Evolutionary conservation across 768 basidiomycete species (phyloP), one percentile per base, ranked within the genome.

Genomic region (Filobasidium wieringae): DNA sequence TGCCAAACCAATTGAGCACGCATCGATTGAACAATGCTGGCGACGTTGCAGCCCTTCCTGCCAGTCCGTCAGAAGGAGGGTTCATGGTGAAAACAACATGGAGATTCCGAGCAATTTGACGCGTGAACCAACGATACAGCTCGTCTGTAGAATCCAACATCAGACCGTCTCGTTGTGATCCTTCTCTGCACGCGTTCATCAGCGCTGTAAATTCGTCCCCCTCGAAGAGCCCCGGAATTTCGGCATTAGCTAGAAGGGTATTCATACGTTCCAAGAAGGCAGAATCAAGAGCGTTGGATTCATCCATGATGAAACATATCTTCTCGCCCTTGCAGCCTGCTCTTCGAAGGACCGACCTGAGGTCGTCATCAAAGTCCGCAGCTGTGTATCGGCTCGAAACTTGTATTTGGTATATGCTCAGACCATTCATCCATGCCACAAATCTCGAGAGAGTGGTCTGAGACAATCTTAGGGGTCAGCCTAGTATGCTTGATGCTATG

Each of bases 51-150:
- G 91, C 95, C 49, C 91, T 81, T 19, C 90, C 92, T 7, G 91
- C 93, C 17, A 99, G 80, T 27, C 93, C 95, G 57, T 93, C 91
- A 66, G 90, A 84, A 0, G 92, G 93, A 40, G 91, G 95, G 65
- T 96, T 97, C 93, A 97, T 97, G 17, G 93, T 97, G 77, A 97
- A 99, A 8, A 97, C 95, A 32, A 97, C 93, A 66, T 99, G 95
- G 1, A 99, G 78, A 73, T 99, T 97, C 73, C 89, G 88, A 7
- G 95, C 91, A 39, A 97, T 93, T 75, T 99, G 95, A 63, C 88
- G 85, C 4, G 95, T 97, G 75, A 97, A 99, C 95, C 95, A 99
- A 41, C 86, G 83, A 73, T 99, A 96, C 1, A 99, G 79, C 71
- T 99, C 95, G 66, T 99, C 95, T 55, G 87, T 91, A 32, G 92